Evolutionary conservation across 2,329 filamentous ascomycete species (phyloP), one percentile per base, ranked within the genome.

Genomic region (Dactylella cylindrospora): DNA sequence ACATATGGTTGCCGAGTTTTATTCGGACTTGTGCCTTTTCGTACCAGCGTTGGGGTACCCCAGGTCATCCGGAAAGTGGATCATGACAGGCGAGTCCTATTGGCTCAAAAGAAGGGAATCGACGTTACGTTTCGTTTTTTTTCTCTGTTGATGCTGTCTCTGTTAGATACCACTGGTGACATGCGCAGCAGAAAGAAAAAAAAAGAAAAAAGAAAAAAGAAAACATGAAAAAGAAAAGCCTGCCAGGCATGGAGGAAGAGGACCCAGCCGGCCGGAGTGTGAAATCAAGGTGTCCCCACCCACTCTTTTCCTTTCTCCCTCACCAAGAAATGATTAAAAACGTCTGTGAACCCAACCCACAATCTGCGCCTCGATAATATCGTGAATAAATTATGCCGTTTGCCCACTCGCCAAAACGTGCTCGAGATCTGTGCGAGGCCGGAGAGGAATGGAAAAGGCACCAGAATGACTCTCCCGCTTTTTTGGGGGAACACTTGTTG

Each of bases 121-220:
- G 41, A 31, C 41, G 38, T 41, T 53, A 35, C 35, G n/a, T n/a
- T 52, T 53, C 23, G n/a, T 53, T 61, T 61, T n/a, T 47, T 53
- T 44, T 22, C 13, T 26, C 38, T 39, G n/a, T n/a, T n/a, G 15
- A 44, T 17, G 10, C 22, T 40, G 38, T 52, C 35, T 35, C 35
- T 45, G 49, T 62, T 62, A 54, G 49, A 39, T 62, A 62, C 57
- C 57, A 31, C 49, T 36, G 29, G 57, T 54, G 57, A 54, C 49
- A 54, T 54, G 43, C 54, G 13, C 15, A n/a, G 15, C 9, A n/a
- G n/a, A n/a, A 3, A 23, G 20, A 62, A 53, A 53, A 54, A 54
- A 32, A 62, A 54, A 61, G 19, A 9, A 28, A n/a, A n/a, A 6
- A 15, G 33, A 38, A 17, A 38, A 4, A 9, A 15, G 12, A 38